phyloP scores from a whole-genome alignment of 768 basidiomycete species.

The Asterophora lycoperdoides region DNA sequence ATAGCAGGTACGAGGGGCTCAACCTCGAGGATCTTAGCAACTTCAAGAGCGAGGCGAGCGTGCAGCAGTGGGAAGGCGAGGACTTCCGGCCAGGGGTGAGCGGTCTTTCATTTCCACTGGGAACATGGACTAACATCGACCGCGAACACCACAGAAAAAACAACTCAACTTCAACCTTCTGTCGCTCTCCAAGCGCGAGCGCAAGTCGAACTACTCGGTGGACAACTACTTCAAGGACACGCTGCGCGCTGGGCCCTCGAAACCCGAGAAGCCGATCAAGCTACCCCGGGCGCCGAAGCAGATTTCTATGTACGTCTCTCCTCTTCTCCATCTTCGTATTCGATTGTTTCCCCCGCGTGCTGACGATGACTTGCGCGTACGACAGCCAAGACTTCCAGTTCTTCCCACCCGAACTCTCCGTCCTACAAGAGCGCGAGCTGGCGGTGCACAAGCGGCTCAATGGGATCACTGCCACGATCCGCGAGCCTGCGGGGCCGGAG shows the following conservation, averaged over 20 bases:
- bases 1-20: slow-evolving; percentile 87
- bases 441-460: slow-evolving; percentile 76
- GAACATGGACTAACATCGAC: too few relatives aligned
- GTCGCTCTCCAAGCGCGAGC: slow-evolving; percentile 88
- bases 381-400: slow-evolving; percentile 94
- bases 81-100: slow-evolving; percentile 77
- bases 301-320: slow-evolving; percentile 61
- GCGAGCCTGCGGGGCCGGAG: slow-evolving; percentile 64
- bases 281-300: slow-evolving; percentile 86
- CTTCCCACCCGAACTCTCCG: slow-evolving; percentile 76
- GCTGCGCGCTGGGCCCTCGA: slow-evolving; percentile 73
- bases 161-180: slow-evolving; percentile 70
- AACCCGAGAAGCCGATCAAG: slow-evolving; percentile 77
- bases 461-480: slow-evolving; percentile 57
- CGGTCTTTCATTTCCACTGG: too few relatives aligned
- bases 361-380: not conserved
- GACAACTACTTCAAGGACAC: slow-evolving; percentile 95
- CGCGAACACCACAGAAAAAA: slow-evolving; percentile 46
- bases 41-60: slow-evolving; percentile 90
- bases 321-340: not conserved
- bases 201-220: slow-evolving; percentile 91
- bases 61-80: slow-evolving; percentile 95
- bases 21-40: slow-evolving; percentile 94
- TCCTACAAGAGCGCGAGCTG: slow-evolving; percentile 83
- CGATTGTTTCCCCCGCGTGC: not conserved